These are phyloP conservation scores for Chimonanthus salicifolius DNA, from an alignment of 164 flowering plant genomes.

Conservation along the genomic window DNA sequence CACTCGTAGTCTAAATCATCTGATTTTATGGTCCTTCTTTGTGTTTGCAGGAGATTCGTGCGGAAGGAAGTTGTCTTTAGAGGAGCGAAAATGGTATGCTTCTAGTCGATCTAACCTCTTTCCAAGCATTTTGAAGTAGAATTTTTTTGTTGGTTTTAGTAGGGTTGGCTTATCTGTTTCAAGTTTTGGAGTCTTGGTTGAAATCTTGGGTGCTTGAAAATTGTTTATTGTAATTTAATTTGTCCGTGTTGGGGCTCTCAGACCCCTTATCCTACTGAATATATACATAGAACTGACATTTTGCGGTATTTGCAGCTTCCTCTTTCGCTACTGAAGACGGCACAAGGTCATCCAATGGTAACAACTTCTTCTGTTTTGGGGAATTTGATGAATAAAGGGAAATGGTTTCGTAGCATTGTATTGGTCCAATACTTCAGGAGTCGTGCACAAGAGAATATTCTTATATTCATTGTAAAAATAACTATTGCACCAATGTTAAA, in stretches of 20 bases:
- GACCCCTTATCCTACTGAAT: not conserved
- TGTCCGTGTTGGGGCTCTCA: not conserved
- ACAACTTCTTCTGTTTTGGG: conserved; percentile 6
- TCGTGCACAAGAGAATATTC: no score
- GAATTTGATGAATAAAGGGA: not conserved
- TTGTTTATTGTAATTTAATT: not conserved
- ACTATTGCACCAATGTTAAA: no score
- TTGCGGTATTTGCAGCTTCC: conserved; percentile 56
- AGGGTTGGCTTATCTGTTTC: not conserved
- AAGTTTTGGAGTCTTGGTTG: not conserved
- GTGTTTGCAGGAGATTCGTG: not conserved
- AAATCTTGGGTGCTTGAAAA: conserved; percentile 2
- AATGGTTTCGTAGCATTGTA: not conserved
- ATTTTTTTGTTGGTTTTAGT: no score
- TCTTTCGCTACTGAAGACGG: conserved; percentile 81
- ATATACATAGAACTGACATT: not conserved
- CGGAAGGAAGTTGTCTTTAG: not conserved
- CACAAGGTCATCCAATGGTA: conserved; percentile 98
- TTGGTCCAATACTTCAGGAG: no score
- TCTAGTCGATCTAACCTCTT: not conserved
- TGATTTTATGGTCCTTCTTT: not conserved
- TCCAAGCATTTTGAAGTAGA: not conserved
- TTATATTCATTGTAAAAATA: no score
- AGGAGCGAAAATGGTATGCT: not conserved
- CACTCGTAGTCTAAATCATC: not conserved